phyloP scores from a whole-genome alignment of 2,329 filamentous ascomycete genomes.

The Penicillium brevicompactum region DNA sequence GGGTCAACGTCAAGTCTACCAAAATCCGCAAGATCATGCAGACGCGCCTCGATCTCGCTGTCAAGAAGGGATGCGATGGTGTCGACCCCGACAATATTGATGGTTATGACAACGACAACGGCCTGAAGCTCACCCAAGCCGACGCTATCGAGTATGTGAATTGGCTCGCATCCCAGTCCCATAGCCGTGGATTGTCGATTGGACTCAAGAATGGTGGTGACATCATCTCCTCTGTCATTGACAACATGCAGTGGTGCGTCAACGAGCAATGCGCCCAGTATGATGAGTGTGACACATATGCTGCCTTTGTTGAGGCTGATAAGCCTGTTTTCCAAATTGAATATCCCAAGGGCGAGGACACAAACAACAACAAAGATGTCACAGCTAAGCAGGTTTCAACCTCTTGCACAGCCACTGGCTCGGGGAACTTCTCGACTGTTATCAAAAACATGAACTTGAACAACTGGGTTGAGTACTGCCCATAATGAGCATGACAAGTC shows the following conservation, averaged over 20 bases:
- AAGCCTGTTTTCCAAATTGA: slow-evolving; percentile 76
- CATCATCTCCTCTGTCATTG: slow-evolving; percentile 57
- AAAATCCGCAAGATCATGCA: slow-evolving; percentile 68
- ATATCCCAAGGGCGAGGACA: slow-evolving; percentile 59
- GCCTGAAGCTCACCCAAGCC: slow-evolving; percentile 58
- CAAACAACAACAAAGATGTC: slow-evolving; percentile 38
- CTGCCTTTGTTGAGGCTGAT: slow-evolving; percentile 58
- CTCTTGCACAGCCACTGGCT: slow-evolving; percentile 53
- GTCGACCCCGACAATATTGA: slow-evolving; percentile 74
- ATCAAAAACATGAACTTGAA: slow-evolving; percentile 67
- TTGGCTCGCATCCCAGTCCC: slow-evolving; percentile 61
- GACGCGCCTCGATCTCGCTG: slow-evolving; percentile 60
- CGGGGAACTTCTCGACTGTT: slow-evolving; percentile 62
- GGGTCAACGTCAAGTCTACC: slow-evolving; percentile 62
- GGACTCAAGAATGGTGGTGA: slow-evolving; percentile 70
- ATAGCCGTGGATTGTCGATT: slow-evolving; percentile 58
- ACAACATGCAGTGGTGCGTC: slow-evolving; percentile 65
- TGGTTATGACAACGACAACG: slow-evolving; percentile 66
- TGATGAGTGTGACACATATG: slow-evolving; percentile 61
- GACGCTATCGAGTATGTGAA: slow-evolving; percentile 62
- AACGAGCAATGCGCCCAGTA: slow-evolving; percentile 70
- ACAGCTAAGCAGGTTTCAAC: slow-evolving; percentile 34
- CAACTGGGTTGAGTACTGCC: slow-evolving; percentile 63
- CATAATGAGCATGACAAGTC: slow-evolving; percentile 2
- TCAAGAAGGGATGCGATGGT: slow-evolving; percentile 65